Conservation (phyloP, 2,329 filamentous ascomycete genomes). For the Emmonsia crescens region DNA sequence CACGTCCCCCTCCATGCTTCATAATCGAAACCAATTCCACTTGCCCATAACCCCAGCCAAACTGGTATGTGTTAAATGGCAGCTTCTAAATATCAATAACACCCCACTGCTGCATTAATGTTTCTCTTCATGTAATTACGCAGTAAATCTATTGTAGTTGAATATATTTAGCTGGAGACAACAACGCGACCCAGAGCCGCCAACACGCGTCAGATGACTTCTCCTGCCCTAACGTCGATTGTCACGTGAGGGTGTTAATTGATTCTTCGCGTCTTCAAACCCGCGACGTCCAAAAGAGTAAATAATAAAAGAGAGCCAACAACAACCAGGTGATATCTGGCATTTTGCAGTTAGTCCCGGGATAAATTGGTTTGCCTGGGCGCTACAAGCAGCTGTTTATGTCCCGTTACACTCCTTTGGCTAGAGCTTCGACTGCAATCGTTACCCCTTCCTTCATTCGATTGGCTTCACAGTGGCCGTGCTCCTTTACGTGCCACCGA, state of each 20-base stretch:
- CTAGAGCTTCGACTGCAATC: slow-evolving; percentile 1
- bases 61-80: background rate
- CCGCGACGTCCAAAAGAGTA: background rate
- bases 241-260: background rate
- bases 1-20: slow-evolving; percentile 31
- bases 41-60: background rate
- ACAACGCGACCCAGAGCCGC: no score
- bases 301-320: background rate
- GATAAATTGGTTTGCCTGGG: background rate
- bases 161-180: background rate
- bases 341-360: background rate
- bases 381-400: background rate
- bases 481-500: background rate
- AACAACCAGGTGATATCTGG: background rate
- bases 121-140: background rate
- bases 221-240: background rate
- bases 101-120: background rate
- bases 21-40: slow-evolving; percentile 19
- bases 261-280: background rate
- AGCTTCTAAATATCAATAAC: background rate
- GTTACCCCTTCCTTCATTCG: background rate
- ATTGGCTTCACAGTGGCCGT: background rate
- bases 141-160: background rate
- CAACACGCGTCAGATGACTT: background rate
- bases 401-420: background rate